Evolutionary conservation across 495 filamentous ascomycete species (phyloP), one percentile per base, ranked within the genome.

Genomic region (Penicillium verhagenii): DNA sequence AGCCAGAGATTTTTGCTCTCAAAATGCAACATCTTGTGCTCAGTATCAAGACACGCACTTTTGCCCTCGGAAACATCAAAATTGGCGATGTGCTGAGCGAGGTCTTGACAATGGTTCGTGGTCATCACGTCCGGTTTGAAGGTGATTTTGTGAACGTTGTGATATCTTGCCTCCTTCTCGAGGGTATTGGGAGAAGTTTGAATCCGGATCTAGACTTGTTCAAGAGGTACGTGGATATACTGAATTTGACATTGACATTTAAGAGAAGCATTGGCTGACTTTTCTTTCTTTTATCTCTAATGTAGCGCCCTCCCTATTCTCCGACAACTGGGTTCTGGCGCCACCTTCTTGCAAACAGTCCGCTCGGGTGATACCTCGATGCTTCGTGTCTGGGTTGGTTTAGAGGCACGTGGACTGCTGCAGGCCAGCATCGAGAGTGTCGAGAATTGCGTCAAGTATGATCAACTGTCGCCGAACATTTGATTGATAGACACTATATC

Each of bases 91-190:
- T 99, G 23, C 70, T 99, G 13, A 90, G 90, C 58, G 82, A 96
- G 54, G 93, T 97, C 7, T 74, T 99, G 23, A 77, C 76, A 37
- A 97, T 99, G 92, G 95, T 99, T 40, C 84, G 95, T 25, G 75
- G 77, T 14, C 93, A 99, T 65, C 95, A 99, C 64, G 95, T 99
- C 2, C 82, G 95, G 8, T 82, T 99, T 28, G 95, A 97, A 64
- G 95, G 95, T 2, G 95, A 99, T 66, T 99, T 97, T 69, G 93
- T 97, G 50, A 99, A 99, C 64, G 94, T 99, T 2, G 93, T 99
- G 16, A 89, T 99, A 50, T 93, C 88, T 28, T 96, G 97, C 45
- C 77, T 99, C 33, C 77, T 99, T 1, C 77, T 99, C 1, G 95
- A 99, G 65, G 95, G 95, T 0, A 97, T 99, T 56, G 95, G 95